These are phyloP conservation scores for Kodamaea plutei DNA, from an alignment of 1,139 yeast species.

Conservation along the genomic window DNA sequence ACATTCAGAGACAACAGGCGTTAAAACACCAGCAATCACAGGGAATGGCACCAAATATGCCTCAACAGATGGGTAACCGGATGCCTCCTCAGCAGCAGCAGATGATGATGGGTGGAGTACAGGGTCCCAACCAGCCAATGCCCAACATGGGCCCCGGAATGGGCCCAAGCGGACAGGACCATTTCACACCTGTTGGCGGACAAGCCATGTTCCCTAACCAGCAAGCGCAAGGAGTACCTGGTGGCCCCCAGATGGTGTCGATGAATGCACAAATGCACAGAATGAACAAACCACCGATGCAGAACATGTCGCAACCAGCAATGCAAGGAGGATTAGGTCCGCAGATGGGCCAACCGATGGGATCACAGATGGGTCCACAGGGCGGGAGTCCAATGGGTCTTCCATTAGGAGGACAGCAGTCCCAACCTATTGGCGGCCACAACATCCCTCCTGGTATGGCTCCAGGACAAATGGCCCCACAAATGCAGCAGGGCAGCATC, in stretches of 20 bases:
- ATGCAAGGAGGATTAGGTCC: neutral
- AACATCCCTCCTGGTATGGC: too few species aligned
- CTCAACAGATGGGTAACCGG: slow-evolving; percentile 1
- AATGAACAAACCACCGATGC: slow-evolving; percentile 1
- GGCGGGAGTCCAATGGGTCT: neutral
- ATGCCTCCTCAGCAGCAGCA: slow-evolving; percentile 2
- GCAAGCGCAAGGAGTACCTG: neutral
- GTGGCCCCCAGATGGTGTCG: slow-evolving; percentile 1
- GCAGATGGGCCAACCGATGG: neutral
- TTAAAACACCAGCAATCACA: slow-evolving; percentile 18
- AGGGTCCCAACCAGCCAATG: slow-evolving; percentile 1
- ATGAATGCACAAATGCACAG: slow-evolving; percentile 5
- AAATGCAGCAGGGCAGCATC: neutral
- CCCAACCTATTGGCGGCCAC: too few species aligned
- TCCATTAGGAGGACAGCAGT: neutral
- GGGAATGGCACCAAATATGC: slow-evolving; percentile 8
- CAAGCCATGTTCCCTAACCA: slow-evolving; percentile 3
- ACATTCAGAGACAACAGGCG: slow-evolving; percentile 36
- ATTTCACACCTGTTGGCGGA: slow-evolving; percentile 3
- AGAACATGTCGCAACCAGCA: neutral
- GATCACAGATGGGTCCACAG: neutral
- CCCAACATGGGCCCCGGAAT: too few species aligned
- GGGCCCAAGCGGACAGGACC: neutral
- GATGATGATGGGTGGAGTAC: slow-evolving; percentile 3
- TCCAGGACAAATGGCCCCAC: neutral